phyloP scores from a whole-genome alignment of 345 rosid genomes.

The Citrus sinensis region DNA sequence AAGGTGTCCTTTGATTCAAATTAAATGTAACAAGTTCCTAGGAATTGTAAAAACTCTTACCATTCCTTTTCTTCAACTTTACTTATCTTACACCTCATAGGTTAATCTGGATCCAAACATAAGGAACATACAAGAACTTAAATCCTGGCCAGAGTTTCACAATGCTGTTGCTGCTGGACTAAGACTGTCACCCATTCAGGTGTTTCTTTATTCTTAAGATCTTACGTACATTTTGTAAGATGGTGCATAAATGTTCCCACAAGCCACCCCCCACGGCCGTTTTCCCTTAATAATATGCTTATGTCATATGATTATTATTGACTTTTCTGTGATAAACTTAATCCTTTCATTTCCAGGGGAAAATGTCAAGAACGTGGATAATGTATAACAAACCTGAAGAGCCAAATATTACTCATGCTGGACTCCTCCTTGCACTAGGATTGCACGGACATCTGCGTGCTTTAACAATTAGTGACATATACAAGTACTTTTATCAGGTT shows the following conservation, averaged over 20 bases:
- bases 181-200: constrained; percentile 93
- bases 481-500: constrained; percentile 84
- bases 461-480: constrained; percentile 73
- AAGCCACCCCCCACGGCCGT: background rate
- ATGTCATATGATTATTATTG: background rate
- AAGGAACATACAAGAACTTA: constrained; percentile 90
- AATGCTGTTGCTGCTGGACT: constrained; percentile 99
- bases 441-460: constrained; percentile 89
- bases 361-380: constrained; percentile 96
- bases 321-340: background rate
- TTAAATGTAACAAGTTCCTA: background rate
- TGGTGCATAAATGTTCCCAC: background rate
- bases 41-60: background rate
- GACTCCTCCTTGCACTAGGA: constrained; percentile 92
- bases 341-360: constrained; percentile 59
- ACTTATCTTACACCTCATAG: constrained; percentile 35
- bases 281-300: background rate
- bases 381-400: constrained; percentile 85
- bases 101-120: constrained; percentile 88
- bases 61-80: constrained; percentile 16
- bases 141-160: constrained; percentile 98
- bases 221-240: background rate
- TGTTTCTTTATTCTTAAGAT: constrained; percentile 29
- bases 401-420: constrained; percentile 84
- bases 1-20: constrained; percentile 9